A percentile compares a stretch with the other conserved stretches of the same genome.
These are phyloP conservation scores for Colletotrichum tanaceti DNA, from an alignment of 2,329 filamentous ascomycete species.

Conservation along the genomic window DNA sequence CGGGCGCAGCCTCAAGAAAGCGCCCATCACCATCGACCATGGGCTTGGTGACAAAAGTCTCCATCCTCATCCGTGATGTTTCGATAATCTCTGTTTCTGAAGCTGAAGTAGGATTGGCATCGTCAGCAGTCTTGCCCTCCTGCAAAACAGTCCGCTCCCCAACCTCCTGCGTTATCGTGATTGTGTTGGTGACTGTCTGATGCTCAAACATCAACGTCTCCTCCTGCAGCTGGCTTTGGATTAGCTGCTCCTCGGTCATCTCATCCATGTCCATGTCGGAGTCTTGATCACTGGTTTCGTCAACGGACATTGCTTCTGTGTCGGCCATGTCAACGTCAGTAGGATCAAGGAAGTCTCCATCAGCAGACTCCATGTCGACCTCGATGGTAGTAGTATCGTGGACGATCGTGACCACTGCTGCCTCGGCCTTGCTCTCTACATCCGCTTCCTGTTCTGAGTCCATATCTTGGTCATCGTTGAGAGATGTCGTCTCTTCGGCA, in stretches of 20 bases:
- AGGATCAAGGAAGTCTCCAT: slow-evolving; percentile 12
- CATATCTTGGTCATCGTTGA: neutral
- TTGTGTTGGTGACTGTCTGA: slow-evolving; percentile 44
- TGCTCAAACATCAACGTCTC: slow-evolving; percentile 52
- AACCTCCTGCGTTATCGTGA: slow-evolving; percentile 3
- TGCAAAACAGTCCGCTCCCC: neutral
- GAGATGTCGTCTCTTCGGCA: neutral
- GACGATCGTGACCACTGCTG: slow-evolving; percentile 11
- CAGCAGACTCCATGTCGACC: slow-evolving; percentile 20
- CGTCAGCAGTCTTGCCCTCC: neutral
- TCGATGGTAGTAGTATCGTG: slow-evolving; percentile 14
- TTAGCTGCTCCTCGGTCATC: slow-evolving; percentile 16
- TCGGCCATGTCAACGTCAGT: slow-evolving; percentile 36
- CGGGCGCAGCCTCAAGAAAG: neutral
- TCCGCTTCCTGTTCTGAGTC: neutral
- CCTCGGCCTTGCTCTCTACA: slow-evolving; percentile 4
- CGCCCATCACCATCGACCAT: neutral
- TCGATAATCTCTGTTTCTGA: neutral
- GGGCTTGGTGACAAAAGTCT: neutral
- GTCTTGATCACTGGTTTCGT: slow-evolving; percentile 12
- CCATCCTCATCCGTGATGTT: slow-evolving; percentile 9
- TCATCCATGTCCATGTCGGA: slow-evolving; percentile 30
- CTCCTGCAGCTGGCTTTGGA: slow-evolving; percentile 36
- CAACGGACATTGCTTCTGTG: slow-evolving; percentile 28
- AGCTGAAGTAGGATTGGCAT: neutral